These are phyloP conservation scores for Blepharisma stoltei DNA, from an alignment of 73 alveolate species.

Conservation along the genomic window DNA sequence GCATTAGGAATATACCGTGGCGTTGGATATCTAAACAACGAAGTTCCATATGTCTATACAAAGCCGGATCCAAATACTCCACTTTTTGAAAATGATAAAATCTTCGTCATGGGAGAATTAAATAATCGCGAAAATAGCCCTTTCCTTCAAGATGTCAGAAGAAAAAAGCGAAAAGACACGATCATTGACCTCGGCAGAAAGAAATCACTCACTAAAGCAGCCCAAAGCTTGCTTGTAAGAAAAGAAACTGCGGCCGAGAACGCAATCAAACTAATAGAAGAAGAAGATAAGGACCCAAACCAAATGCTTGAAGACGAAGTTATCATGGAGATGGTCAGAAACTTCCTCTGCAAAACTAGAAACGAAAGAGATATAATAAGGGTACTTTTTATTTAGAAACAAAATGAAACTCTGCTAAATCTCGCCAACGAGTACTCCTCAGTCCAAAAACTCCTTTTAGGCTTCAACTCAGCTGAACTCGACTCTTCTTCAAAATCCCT, in stretches of 20 bases:
- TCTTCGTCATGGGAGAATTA: background rate
- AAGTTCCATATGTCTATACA: slow-evolving; percentile 35
- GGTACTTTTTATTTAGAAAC: background rate
- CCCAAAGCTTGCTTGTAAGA: background rate
- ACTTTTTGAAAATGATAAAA: background rate
- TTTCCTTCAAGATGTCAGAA: slow-evolving; percentile 10
- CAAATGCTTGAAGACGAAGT: background rate
- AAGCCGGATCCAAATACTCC: slow-evolving; percentile 37
- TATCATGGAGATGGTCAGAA: background rate
- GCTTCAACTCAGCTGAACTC: background rate
- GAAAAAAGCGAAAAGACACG: slow-evolving; percentile 10
- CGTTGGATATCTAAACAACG: slow-evolving; percentile 20
- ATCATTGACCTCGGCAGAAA: background rate
- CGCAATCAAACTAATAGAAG: slow-evolving; percentile 2
- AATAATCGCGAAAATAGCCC: background rate
- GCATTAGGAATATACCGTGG: slow-evolving; percentile 40
- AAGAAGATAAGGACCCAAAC: background rate
- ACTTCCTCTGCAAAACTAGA: background rate
- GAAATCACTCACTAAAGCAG: background rate
- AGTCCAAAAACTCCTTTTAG: background rate
- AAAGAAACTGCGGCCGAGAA: background rate
- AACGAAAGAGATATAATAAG: background rate
- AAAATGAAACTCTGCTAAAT: slow-evolving; percentile 11
- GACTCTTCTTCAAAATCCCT: no score
- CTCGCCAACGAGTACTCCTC: slow-evolving; percentile 15